Percentiles rank a stretch among this genome's conserved stretches.
These are phyloP conservation scores for Eragrostis curvula DNA, from an alignment of 176 grass and related monocot genomes.

Conservation along the genomic window DNA sequence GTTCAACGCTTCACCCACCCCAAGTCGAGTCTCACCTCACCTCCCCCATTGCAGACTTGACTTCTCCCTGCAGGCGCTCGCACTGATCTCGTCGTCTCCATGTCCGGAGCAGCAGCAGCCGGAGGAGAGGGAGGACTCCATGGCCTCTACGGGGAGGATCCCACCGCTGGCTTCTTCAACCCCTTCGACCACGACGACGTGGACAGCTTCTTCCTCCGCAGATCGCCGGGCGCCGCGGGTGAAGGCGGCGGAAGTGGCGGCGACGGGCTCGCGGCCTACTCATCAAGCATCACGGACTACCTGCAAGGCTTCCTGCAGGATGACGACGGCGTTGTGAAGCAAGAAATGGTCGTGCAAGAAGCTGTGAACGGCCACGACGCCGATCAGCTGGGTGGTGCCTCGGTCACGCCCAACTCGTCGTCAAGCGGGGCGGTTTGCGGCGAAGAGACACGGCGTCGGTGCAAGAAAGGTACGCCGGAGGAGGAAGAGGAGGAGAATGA, in stretches of 20 bases:
- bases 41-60: background rate
- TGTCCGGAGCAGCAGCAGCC: constrained; percentile 3
- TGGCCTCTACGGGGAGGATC: constrained; percentile 13
- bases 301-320: constrained; percentile 31
- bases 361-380: background rate
- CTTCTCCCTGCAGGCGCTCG: background rate
- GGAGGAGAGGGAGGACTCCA: background rate
- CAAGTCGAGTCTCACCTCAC: no score
- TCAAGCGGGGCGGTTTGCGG: constrained; percentile 30
- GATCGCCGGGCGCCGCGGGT: background rate
- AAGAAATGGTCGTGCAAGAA: background rate
- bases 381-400: background rate
- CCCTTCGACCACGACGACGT: constrained; percentile 15
- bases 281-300: constrained; percentile 45
- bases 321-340: constrained; percentile 22
- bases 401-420: constrained; percentile 44
- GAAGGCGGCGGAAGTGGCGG: background rate
- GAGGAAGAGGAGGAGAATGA: constrained; percentile 21
- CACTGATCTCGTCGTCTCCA: background rate
- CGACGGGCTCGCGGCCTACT: background rate
- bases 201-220: constrained; percentile 2
- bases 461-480: constrained; percentile 29
- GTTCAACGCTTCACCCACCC: constrained; percentile 3
- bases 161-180: background rate
- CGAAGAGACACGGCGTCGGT: background rate